Base-by-base conservation (phyloP, 352 stramenopile species). In the Globisporangium polare region DNA sequence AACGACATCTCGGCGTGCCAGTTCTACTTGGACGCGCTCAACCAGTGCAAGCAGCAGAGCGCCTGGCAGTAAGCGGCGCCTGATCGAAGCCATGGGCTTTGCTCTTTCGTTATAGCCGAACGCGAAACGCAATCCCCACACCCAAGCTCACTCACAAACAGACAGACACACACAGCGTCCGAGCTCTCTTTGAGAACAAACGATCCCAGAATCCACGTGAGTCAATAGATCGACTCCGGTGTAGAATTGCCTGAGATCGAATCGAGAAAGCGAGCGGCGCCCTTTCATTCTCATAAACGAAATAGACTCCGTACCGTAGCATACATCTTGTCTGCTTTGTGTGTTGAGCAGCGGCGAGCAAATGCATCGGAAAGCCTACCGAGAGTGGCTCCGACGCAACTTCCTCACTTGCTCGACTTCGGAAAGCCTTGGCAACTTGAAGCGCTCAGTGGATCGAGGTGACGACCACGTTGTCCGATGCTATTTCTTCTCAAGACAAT, bases 1-100 rank as follows among this genome's bases (percentile, higher is more conserved):
- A 90, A 90, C 73, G 83, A 95, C 69, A 86, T 91, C 22, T 72
- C 78, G 27, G 69, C 81, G 61, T 95, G 86, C 67, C 85, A 95
- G 62, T 94, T 90, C 66, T 94, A 92, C 73, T 70, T 95, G 31
- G 83, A 95, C 59, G 73, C 81, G 5, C 73, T 90, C 47, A 90
- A 91, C 76, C 69, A 83, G 72, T 94, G 85, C 78, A 92, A 95
- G 72, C 76, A 89, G 65, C 75, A 92, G 65, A 80, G 71, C 62
- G 65, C 73, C 15, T 85, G 76, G 69, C 46, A 88, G 67, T 89
- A 78, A 73, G 51, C 33, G 22, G 24, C 49, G 5, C 39, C 5
- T n/a, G 7, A 10, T 13, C 39, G 8, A 26, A 37, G 20, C 27
- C 9, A 22, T 45, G 39, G 17, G 15, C 15, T 45, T 20, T 22